These are phyloP conservation scores for Vishniacozyma victoriae DNA, from an alignment of 768 basidiomycete species.

Conservation along the genomic window DNA sequence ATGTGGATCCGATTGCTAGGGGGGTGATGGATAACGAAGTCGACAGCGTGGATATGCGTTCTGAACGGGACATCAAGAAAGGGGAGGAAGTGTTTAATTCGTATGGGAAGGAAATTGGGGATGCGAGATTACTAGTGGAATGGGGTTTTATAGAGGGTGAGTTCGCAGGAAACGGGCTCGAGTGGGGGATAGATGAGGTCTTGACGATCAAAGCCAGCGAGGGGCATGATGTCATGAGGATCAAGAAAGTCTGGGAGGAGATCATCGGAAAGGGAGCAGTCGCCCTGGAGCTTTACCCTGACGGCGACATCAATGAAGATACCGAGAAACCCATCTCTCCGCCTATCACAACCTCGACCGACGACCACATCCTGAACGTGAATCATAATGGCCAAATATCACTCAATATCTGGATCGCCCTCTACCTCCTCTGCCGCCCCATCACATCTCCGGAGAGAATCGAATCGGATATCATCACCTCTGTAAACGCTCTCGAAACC, in stretches of 20 bases:
- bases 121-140: conserved; percentile 23
- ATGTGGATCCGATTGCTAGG: conserved; percentile 2
- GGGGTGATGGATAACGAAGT: conserved; percentile 4
- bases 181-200: conserved; percentile 5
- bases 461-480: neutral
- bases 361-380: conserved; percentile 5
- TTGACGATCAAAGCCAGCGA: neutral
- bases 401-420: neutral
- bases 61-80: conserved; percentile 10
- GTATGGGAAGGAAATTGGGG: conserved; percentile 25
- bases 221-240: neutral
- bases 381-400: conserved; percentile 11
- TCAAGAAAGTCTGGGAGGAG: neutral
- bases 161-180: conserved; percentile 10
- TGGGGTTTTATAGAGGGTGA: conserved; percentile 29
- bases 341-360: neutral
- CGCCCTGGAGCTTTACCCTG: neutral
- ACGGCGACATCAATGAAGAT: neutral
- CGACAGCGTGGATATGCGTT: conserved; percentile 23
- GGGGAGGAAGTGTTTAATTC: conserved; percentile 28
- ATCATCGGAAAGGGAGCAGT: neutral
- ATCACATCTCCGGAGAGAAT: neutral
- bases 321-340: neutral
- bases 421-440: neutral
- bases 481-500: conserved; percentile 1